phyloP scores from a whole-genome alignment of 371 early-diverging fungal genomes.

The Actinomortierella wolfii region DNA sequence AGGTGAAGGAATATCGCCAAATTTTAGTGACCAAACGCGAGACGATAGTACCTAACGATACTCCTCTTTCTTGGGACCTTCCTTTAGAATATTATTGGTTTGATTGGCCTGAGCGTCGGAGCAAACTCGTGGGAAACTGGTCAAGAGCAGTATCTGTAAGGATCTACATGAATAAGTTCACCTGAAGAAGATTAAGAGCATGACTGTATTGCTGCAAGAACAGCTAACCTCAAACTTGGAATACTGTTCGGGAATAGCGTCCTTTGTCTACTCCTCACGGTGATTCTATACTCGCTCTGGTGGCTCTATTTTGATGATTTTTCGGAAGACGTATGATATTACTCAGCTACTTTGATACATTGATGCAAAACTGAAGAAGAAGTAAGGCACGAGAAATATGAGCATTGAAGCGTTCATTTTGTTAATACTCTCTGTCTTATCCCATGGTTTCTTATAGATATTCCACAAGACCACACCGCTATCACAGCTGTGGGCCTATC shows the following conservation, averaged over 20 bases:
- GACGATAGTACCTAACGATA: neutral
- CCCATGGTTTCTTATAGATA: conserved; percentile 10
- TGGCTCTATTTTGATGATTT: conserved; percentile 45
- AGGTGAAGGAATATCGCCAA: neutral
- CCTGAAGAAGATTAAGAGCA: no score
- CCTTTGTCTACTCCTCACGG: conserved; percentile 14
- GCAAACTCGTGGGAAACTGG: conserved; percentile 21
- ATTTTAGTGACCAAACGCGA: neutral
- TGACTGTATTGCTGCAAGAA: neutral
- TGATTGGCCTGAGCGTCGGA: conserved; percentile 23
- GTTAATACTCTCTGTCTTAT: neutral
- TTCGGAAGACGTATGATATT: conserved; percentile 34
- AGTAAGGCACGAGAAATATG: neutral
- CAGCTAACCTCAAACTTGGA: no score
- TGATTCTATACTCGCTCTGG: conserved; percentile 32
- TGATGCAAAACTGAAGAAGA: no score
- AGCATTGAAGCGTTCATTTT: neutral
- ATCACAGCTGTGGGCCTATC: conserved; percentile 62
- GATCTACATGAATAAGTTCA: no score
- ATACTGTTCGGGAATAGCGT: neutral
- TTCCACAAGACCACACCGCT: conserved; percentile 34
- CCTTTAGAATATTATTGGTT: conserved; percentile 29
- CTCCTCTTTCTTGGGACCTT: neutral
- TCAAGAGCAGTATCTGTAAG: conserved; percentile 18
- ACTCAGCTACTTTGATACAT: no score